Conservation (phyloP, 805 yeast genomes). For the Wickerhamomyces mucosus region DNA sequence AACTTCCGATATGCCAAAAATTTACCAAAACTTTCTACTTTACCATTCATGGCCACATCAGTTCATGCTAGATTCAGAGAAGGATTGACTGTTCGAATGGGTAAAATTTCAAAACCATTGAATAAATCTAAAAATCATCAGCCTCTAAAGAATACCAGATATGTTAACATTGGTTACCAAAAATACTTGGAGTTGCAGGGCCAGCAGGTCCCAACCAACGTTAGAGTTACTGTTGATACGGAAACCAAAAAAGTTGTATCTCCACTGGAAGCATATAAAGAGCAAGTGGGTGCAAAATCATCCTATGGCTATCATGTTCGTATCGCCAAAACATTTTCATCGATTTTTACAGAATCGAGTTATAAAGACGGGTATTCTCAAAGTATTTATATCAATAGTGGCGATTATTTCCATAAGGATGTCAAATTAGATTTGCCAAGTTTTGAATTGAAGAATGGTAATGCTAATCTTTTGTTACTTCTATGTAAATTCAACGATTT, state of each 20-base stretch:
- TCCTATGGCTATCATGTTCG: slow-evolving; percentile 72
- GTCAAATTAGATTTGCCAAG: slow-evolving; percentile 20
- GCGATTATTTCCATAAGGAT: slow-evolving; percentile 43
- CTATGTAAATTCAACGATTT: slow-evolving; percentile 57
- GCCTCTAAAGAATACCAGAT: slow-evolving; percentile 52
- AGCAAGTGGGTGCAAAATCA: slow-evolving; percentile 46
- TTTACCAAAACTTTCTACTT: slow-evolving; percentile 60
- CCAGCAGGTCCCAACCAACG: slow-evolving; percentile 64
- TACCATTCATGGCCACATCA: slow-evolving; percentile 59
- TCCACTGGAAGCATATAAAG: slow-evolving; percentile 59
- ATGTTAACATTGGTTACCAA: slow-evolving; percentile 64
- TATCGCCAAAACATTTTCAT: slow-evolving; percentile 47
- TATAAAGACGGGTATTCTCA: slow-evolving; percentile 60
- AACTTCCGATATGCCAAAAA: slow-evolving; percentile 56
- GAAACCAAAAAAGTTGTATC: slow-evolving; percentile 54
- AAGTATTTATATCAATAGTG: slow-evolving; percentile 56
- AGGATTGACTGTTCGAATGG: slow-evolving; percentile 42
- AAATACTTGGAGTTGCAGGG: slow-evolving; percentile 46
- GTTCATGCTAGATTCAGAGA: slow-evolving; percentile 42
- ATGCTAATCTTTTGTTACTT: slow-evolving; percentile 36
- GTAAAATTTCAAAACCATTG: slow-evolving; percentile 23
- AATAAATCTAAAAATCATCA: slow-evolving; percentile 34
- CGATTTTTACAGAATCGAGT: slow-evolving; percentile 63
- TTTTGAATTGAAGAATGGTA: slow-evolving; percentile 11
- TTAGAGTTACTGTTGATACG: slow-evolving; percentile 72